Evolutionary conservation across 768 basidiomycete species (phyloP).

Genomic region (Rhizopogon rudus): DNA sequence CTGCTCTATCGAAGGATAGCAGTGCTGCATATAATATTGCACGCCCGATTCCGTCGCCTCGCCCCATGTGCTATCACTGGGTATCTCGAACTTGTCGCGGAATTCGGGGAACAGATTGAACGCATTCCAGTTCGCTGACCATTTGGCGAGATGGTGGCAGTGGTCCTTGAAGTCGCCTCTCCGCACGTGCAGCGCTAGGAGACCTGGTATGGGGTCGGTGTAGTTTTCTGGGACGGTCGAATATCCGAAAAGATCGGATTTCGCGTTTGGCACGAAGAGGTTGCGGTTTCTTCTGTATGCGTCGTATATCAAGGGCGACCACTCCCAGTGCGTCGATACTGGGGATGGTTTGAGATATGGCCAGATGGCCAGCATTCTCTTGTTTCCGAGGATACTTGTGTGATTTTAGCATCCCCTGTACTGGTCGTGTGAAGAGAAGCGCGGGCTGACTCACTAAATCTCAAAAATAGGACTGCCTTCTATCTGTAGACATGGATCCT

Average conservation of each 20-base stretch:
- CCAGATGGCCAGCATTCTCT: constrained; percentile 32
- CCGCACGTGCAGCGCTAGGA: constrained; percentile 45
- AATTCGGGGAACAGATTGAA: constrained; percentile 41
- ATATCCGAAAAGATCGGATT: background rate
- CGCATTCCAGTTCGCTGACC: constrained; percentile 32
- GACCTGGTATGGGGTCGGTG: constrained; percentile 26
- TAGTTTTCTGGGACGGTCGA: constrained; percentile 4
- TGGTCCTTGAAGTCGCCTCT: constrained; percentile 43
- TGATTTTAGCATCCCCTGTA: background rate
- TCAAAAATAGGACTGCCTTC: constrained; percentile 29
- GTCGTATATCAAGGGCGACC: constrained; percentile 31
- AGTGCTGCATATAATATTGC: constrained; percentile 31
- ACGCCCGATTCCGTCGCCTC: constrained; percentile 15
- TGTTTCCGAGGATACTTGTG: constrained; percentile 29
- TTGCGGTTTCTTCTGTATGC: constrained; percentile 28
- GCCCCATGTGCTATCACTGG: constrained; percentile 15
- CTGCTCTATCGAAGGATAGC: constrained; percentile 35
- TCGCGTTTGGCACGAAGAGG: constrained; percentile 12
- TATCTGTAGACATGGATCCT: constrained; percentile 38
- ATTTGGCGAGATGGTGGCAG: constrained; percentile 33
- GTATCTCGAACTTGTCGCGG: constrained; percentile 30
- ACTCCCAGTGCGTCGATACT: constrained; percentile 29
- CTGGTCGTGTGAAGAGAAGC: background rate
- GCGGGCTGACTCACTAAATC: constrained; percentile 23
- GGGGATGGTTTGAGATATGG: constrained; percentile 28